Conservation (phyloP, 768 basidiomycete genomes). For the Xerocomus potaroensis region DNA sequence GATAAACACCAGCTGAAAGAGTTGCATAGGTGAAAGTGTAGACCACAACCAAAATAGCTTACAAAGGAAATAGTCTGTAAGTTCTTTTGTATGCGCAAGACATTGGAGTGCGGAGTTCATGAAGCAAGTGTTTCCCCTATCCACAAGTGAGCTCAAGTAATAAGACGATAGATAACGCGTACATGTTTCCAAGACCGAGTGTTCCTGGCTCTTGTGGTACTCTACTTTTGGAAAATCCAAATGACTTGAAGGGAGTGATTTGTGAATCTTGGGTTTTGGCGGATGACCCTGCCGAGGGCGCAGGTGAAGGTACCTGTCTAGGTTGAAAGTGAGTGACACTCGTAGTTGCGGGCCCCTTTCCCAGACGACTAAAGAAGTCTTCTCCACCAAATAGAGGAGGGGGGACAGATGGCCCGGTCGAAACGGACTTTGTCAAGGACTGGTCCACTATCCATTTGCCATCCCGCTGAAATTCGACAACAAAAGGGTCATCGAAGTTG, state of each 20-base stretch:
- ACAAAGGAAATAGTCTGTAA: slow-evolving; percentile 93
- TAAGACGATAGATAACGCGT: slow-evolving; percentile 26
- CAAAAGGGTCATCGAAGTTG: slow-evolving; percentile 62
- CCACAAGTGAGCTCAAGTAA: slow-evolving; percentile 10
- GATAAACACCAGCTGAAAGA: slow-evolving; percentile 66
- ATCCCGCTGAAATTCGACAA: slow-evolving; percentile 67
- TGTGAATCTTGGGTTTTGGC: slow-evolving; percentile 26
- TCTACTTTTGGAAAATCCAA: slow-evolving; percentile 37
- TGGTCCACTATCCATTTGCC: slow-evolving; percentile 55
- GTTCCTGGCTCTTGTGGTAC: slow-evolving; percentile 60
- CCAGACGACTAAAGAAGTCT: slow-evolving; percentile 54
- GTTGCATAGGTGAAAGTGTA: neutral
- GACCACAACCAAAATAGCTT: slow-evolving; percentile 8
- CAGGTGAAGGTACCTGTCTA: slow-evolving; percentile 20
- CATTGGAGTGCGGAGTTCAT: slow-evolving; percentile 99
- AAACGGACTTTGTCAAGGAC: slow-evolving; percentile 1
- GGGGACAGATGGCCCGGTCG: slow-evolving; percentile 25
- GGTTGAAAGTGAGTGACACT: slow-evolving; percentile 23
- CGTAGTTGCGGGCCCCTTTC: slow-evolving; percentile 18
- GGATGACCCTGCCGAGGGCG: slow-evolving; percentile 17
- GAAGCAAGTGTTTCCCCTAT: slow-evolving; percentile 94
- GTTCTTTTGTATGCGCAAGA: slow-evolving; percentile 85
- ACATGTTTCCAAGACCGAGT: slow-evolving; percentile 87
- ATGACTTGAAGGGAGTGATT: slow-evolving; percentile 28
- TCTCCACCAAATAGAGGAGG: slow-evolving; percentile 52